phyloP scores from a whole-genome alignment of 2,329 filamentous ascomycete species.

The Elsinoe batatas region DNA sequence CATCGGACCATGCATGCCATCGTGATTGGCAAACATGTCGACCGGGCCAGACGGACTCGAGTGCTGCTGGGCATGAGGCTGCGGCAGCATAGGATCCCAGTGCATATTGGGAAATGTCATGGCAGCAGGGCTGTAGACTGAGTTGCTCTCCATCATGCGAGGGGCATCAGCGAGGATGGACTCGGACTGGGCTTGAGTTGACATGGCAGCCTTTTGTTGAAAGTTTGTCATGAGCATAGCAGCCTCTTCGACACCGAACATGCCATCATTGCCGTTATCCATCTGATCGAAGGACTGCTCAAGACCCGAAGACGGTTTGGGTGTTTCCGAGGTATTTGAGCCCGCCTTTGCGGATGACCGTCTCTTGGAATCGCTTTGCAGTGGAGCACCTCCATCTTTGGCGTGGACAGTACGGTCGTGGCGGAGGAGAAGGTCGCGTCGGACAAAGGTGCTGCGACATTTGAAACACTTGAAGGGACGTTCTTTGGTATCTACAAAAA shows the following conservation, averaged over 20 bases:
- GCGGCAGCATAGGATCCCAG: constrained; percentile 81
- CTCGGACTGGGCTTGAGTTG: constrained; percentile 53
- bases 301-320: constrained; percentile 69
- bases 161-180: constrained; percentile 65
- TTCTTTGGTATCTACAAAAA: constrained; percentile 79
- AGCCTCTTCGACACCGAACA: constrained; percentile 92
- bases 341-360: constrained; percentile 45
- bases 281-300: constrained; percentile 88
- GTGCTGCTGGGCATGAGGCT: constrained; percentile 58
- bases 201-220: constrained; percentile 81
- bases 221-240: constrained; percentile 98
- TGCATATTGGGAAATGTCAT: constrained; percentile 78
- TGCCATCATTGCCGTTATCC: constrained; percentile 77
- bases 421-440: constrained; percentile 87
- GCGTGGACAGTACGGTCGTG: constrained; percentile 98
- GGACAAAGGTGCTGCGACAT: constrained; percentile 95
- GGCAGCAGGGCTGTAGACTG: constrained; percentile 61
- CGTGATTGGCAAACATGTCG: constrained; percentile 17
- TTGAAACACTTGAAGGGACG: constrained; percentile 98
- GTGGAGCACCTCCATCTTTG: constrained; percentile 88
- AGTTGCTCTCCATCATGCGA: constrained; percentile 65
- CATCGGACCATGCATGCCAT: constrained; percentile 15
- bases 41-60: constrained; percentile 19
- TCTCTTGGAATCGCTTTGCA: constrained; percentile 90
- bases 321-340: constrained; percentile 52